Percentiles rank a stretch among this genome's conserved stretches.
phyloP scores from a whole-genome alignment of 352 stramenopile species.

The Pythium aristosporum region DNA sequence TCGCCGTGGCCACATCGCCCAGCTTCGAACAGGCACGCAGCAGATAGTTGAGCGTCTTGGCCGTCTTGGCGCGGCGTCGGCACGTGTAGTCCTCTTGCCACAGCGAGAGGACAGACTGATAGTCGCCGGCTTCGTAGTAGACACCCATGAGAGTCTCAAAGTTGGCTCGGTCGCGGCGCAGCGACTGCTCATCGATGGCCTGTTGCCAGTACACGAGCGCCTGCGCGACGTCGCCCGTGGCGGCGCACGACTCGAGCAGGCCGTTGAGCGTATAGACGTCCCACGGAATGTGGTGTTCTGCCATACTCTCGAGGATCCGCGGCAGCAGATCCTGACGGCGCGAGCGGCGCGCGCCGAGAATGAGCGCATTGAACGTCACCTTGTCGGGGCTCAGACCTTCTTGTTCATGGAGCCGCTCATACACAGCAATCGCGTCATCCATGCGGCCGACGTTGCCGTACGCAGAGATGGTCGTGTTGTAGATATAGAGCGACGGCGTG shows the following conservation, averaged over 20 bases:
- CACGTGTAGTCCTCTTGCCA: slow-evolving; percentile 61
- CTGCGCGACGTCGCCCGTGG: slow-evolving; percentile 38
- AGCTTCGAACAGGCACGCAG: slow-evolving; percentile 57
- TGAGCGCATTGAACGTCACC: slow-evolving; percentile 73
- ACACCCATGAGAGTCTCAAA: slow-evolving; percentile 77
- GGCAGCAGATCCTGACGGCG: slow-evolving; percentile 51
- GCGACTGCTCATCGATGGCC: slow-evolving; percentile 37
- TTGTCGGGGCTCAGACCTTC: slow-evolving; percentile 41
- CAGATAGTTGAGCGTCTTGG: slow-evolving; percentile 81
- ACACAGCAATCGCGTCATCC: slow-evolving; percentile 63
- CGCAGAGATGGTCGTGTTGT: slow-evolving; percentile 85
- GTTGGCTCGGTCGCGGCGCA: slow-evolving; percentile 62
- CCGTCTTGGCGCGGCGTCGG: slow-evolving; percentile 62
- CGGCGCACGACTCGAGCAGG: slow-evolving; percentile 61
- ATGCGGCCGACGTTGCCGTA: slow-evolving; percentile 64
- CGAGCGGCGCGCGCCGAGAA: slow-evolving; percentile 56
- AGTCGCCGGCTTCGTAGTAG: slow-evolving; percentile 60
- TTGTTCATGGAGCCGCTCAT: slow-evolving; percentile 37
- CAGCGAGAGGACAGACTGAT: slow-evolving; percentile 44
- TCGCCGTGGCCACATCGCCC: slow-evolving; percentile 44
- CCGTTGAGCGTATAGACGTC: slow-evolving; percentile 79
- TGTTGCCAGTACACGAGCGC: slow-evolving; percentile 61
- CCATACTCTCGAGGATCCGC: slow-evolving; percentile 54
- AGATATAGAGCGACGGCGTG: slow-evolving; percentile 68
- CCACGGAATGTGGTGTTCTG: slow-evolving; percentile 46